These are phyloP conservation scores for Croton setiger DNA, from an alignment of 441 rosid species.

Conservation along the genomic window DNA sequence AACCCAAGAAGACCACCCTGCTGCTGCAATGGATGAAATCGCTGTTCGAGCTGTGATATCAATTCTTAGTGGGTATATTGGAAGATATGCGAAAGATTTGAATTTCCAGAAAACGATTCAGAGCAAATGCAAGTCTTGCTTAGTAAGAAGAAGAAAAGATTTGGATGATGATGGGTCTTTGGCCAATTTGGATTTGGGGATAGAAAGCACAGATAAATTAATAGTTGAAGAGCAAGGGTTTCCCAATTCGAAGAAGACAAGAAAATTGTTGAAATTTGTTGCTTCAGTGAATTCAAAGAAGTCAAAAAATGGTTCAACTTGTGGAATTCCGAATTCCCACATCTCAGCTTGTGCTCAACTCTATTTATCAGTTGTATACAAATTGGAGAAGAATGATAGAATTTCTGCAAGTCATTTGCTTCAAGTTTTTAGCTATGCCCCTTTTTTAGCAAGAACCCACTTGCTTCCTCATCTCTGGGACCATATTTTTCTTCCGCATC, in stretches of 20 bases:
- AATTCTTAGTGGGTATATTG: conserved; percentile 48
- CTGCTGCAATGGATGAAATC: conserved; percentile 39
- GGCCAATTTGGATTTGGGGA: conserved; percentile 36
- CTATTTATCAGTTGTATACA: conserved; percentile 52
- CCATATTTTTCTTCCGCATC: conserved; percentile 63
- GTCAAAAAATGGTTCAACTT: conserved; percentile 32
- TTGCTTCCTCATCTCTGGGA: conserved; percentile 71
- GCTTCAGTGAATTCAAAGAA: conserved; percentile 43
- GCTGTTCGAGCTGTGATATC: conserved; percentile 48
- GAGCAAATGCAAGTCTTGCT: conserved; percentile 37
- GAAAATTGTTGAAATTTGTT: conserved; percentile 31
- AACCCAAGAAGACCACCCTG: conserved; percentile 33
- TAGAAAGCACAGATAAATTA: conserved; percentile 38
- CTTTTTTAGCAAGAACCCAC: conserved; percentile 51
- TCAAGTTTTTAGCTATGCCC: conserved; percentile 52
- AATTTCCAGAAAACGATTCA: conserved; percentile 36
- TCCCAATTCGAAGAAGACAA: too few relatives aligned
- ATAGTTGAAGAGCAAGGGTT: conserved; percentile 28
- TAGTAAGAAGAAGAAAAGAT: conserved; percentile 23
- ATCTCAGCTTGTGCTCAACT: conserved; percentile 58
- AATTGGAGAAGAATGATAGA: conserved; percentile 51
- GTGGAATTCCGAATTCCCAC: conserved; percentile 46
- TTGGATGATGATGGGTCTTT: conserved; percentile 31
- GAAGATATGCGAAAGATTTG: conserved; percentile 41
- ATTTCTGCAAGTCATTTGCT: conserved; percentile 48